phyloP scores from a whole-genome alignment of 2,329 filamentous ascomycete genomes.

The Didymella lethalis region DNA sequence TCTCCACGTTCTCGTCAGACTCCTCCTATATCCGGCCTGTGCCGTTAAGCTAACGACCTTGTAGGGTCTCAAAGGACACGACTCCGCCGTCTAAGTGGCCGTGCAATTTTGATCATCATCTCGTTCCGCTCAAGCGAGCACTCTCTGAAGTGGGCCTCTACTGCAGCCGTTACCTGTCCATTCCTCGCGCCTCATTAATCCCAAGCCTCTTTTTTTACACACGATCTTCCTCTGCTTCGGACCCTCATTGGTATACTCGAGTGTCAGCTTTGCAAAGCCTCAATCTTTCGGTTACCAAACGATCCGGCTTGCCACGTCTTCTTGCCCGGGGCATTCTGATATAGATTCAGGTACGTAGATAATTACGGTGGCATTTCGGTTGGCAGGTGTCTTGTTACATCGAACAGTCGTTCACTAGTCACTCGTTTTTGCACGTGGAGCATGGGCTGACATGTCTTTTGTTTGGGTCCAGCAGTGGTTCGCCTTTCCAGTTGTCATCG shows the following conservation, averaged over 20 bases:
- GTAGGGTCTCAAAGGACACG: constrained; percentile 40
- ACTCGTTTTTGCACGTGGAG: constrained; percentile 31
- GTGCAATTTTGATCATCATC: constrained; percentile 47
- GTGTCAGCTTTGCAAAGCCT: constrained; percentile 32
- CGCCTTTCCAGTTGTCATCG: constrained; percentile 50
- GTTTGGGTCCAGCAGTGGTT: constrained; percentile 56
- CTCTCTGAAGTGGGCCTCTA: constrained; percentile 39
- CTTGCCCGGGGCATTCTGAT: constrained; percentile 34
- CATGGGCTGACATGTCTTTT: constrained; percentile 54
- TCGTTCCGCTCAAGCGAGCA: constrained; percentile 51
- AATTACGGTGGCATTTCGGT: constrained; percentile 23
- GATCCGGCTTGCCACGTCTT: constrained; percentile 46
- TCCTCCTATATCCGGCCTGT: constrained; percentile 23
- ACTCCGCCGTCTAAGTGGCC: constrained; percentile 46
- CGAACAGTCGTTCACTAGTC: constrained; percentile 32
- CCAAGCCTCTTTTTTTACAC: constrained; percentile 50
- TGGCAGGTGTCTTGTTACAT: constrained; percentile 17
- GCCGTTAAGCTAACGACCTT: constrained; percentile 44
- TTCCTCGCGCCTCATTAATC: constrained; percentile 36
- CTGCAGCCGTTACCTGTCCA: constrained; percentile 47
- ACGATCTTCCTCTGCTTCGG: constrained; percentile 38
- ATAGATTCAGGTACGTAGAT: constrained; percentile 48
- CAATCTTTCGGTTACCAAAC: constrained; percentile 38
- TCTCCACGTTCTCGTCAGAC: constrained; percentile 38
- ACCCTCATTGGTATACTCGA: constrained; percentile 45